phyloP scores from a whole-genome alignment of 1,284 basidiomycete genomes.

The Tilletia walkeri region DNA sequence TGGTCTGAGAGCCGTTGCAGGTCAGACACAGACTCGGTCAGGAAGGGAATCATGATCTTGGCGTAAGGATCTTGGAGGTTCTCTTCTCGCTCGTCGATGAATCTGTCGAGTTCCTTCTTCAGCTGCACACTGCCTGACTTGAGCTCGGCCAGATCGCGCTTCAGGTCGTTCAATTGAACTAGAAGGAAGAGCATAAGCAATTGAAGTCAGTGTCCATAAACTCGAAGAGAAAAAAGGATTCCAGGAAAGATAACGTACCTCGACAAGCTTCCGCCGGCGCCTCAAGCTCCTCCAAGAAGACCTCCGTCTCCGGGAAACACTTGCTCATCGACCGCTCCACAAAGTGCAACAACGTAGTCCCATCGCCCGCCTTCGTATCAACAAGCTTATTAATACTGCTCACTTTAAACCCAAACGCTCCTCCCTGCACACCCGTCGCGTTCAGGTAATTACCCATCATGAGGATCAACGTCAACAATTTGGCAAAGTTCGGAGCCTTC shows the following conservation, averaged over 20 bases:
- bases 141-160: slow-evolving; percentile 53
- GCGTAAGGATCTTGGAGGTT: slow-evolving; percentile 51
- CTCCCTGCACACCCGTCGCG: slow-evolving; percentile 91
- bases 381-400: slow-evolving; percentile 98
- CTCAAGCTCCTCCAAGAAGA: slow-evolving; percentile 82
- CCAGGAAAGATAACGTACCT: slow-evolving; percentile 61
- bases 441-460: slow-evolving; percentile 98
- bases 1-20: slow-evolving; percentile 48
- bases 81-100: slow-evolving; percentile 51
- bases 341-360: slow-evolving; percentile 91
- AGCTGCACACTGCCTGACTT: slow-evolving; percentile 51
- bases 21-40: slow-evolving; percentile 41
- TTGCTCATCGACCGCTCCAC: slow-evolving; percentile 82
- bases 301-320: slow-evolving; percentile 83
- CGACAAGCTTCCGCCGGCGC: slow-evolving; percentile 90
- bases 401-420: slow-evolving; percentile 94
- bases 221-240: not conserved
- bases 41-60: slow-evolving; percentile 55
- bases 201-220: not conserved
- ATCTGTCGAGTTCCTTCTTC: slow-evolving; percentile 50
- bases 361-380: slow-evolving; percentile 83
- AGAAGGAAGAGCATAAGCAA: not conserved
- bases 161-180: slow-evolving; percentile 52
- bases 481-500: slow-evolving; percentile 47
- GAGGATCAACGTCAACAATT: slow-evolving; percentile 64